Base-by-base conservation (phyloP, 805 yeast species). In the Schwanniomyces sp. region DNA sequence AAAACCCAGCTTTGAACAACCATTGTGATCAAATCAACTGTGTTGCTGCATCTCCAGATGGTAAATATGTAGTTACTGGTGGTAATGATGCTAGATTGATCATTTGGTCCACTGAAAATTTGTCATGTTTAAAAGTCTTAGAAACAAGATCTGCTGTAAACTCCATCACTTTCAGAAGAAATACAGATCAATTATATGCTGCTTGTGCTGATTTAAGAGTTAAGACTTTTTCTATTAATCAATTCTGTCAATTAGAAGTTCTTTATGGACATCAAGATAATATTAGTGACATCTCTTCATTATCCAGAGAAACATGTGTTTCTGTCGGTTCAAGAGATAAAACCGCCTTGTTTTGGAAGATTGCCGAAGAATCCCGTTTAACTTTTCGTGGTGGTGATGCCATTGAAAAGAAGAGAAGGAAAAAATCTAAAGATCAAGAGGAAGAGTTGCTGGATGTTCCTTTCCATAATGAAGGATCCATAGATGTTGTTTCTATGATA, bases 281-380 rank as follows among this genome's bases (percentile, higher is more conserved):
- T 46, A 91, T 92, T 40, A 78, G 80, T 38, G 97, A 85, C 60
- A 85, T 94, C 45, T 72, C 90, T 18, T 90, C 97, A 0, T 72
- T 94, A 51, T 80, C 81, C 8, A 84, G 84, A 65, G 98, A 94
- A 62, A 82, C 97, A 49, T 94, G 99, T 74, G 91, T 94, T 14
- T 89, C 96, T 24, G 98, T 92, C 28, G 99, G 99, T 14, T 78
- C 96, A 3, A 82, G 98, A 57, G 99, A 94, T 69, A 84, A 95
- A 59, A 88, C 97, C 5, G 97, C 92, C 8, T 86, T 95, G 85
- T 74, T 88, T 58, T 94, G 99, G 99, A 94, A 94, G 65, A 90
- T 94, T 54, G 82, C 96, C 24, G 99, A 94, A 59, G 99, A 94
- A 69, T 84, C 96, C 1, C 82, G 97, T 62, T 79, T 94, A 58